Evolutionary conservation across 495 filamentous ascomycete species (phyloP), one percentile per base, ranked within the genome.

Genomic region (Hypoxylon crocopeplum): DNA sequence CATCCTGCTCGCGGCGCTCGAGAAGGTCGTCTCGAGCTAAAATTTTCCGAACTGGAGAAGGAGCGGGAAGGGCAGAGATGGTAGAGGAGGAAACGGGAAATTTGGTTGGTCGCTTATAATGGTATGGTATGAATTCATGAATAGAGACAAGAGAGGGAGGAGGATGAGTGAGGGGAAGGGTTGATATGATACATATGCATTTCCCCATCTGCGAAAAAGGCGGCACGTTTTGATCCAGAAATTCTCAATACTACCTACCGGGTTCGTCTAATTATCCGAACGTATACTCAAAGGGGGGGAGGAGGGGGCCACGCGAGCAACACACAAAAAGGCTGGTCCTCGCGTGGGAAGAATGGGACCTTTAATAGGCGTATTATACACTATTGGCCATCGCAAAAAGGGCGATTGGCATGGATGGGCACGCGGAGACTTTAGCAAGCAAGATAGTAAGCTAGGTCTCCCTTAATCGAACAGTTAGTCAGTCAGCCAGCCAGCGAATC

Each of bases 1-100:
- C 68, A 73, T 83, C 24, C 59, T 84, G 64, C 30, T 82, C 19
- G 80, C 74, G 19, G 76, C 70, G 13, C 45, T 93, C 51, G 91
- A 95, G 81, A 90, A 90, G 84, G 81, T 94, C 50, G 79, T 88
- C 44, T 47, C 49, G 55, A 68, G 51, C 55, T 68, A 22, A 55
- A 16, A 34, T 16, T 15, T 34, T 7, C 16, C n/a, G 20, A 16
- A 8, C 1, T 22, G 27, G n/a, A 16, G 38, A 27, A 37, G 10
- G 47, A 16, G 32, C 16, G 22, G 25, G n/a, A 27, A 27, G 8
- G 24, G 24, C 25, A n/a, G 7, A n/a, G 32, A 6, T 34, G 39
- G 13, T n/a, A n/a, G n/a, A n/a, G n/a, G n/a, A n/a, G n/a, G n/a
- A 20, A 20, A 20, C 6, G 5, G 20, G 19, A 11, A 19, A 11